These are phyloP conservation scores for Geotrichum cucujoidarum DNA, from an alignment of 1,139 yeast genomes.

Conservation along the genomic window DNA sequence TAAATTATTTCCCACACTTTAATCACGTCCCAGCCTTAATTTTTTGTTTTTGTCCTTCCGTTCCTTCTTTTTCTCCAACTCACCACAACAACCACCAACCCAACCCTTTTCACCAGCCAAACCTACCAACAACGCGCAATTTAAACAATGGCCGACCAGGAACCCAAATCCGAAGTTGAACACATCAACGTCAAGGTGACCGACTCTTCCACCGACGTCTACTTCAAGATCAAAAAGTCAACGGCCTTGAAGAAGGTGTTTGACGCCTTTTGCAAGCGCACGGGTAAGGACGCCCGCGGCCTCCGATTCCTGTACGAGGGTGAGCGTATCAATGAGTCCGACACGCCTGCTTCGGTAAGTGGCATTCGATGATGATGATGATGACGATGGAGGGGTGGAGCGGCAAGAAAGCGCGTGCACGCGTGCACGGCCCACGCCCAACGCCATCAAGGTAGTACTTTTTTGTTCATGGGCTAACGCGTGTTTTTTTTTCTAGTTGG, in stretches of 20 bases:
- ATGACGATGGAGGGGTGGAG: not conserved
- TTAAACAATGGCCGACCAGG: slow-evolving; percentile 26
- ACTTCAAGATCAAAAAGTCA: slow-evolving; percentile 88
- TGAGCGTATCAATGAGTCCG: slow-evolving; percentile 77
- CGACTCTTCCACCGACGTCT: slow-evolving; percentile 89
- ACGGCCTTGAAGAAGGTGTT: slow-evolving; percentile 91
- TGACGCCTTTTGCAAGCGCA: slow-evolving; percentile 98
- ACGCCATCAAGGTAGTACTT: no score
- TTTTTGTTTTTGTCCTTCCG: no score
- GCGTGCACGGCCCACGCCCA: no score
- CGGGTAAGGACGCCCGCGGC: slow-evolving; percentile 79
- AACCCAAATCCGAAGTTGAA: slow-evolving; percentile 37
- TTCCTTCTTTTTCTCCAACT: not conserved
- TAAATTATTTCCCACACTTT: no score
- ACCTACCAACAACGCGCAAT: no score
- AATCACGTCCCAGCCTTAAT: no score
- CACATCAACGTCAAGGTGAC: slow-evolving; percentile 92
- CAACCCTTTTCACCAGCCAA: no score
- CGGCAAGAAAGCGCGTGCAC: no score
- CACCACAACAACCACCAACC: not conserved
- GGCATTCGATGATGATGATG: not conserved
- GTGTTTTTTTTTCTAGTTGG: slow-evolving; percentile 42
- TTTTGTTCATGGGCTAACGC: not conserved
- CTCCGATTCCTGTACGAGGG: slow-evolving; percentile 92
- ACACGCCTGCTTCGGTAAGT: slow-evolving; percentile 74